Evolutionary conservation across 345 rosid species (phyloP).

Genomic region (Euphorbia tirucalli): DNA sequence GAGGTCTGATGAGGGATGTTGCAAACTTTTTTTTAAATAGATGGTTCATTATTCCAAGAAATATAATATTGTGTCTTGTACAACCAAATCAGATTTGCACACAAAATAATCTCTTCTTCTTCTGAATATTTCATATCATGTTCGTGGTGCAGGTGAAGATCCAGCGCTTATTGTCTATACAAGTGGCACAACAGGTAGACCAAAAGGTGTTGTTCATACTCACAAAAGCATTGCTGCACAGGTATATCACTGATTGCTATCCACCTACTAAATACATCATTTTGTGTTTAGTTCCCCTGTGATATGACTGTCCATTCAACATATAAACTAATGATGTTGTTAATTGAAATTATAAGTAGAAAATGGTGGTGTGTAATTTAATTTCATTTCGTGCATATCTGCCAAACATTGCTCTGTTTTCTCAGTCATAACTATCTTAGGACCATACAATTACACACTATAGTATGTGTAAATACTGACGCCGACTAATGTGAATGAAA

Average conservation of each 20-base stretch:
- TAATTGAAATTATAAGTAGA: background rate
- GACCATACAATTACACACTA: background rate
- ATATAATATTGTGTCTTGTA: background rate
- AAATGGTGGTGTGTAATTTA: background rate
- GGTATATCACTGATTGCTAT: conserved; percentile 36
- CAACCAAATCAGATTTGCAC: background rate
- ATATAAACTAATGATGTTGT: background rate
- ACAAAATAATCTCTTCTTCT: background rate
- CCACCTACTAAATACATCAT: background rate
- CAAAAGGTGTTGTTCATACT: conserved; percentile 97
- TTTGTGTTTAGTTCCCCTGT: conserved; percentile 2
- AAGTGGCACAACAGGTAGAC: conserved; percentile 98
- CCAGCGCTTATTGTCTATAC: conserved; percentile 92
- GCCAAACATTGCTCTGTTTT: background rate
- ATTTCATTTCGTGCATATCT: background rate
- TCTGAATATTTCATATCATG: conserved; percentile 16
- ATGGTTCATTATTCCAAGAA: conserved; percentile 15
- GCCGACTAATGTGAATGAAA: background rate
- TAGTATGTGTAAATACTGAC: background rate
- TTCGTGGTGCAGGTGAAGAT: conserved; percentile 50
- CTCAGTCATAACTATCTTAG: background rate
- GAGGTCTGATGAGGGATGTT: conserved; percentile 38
- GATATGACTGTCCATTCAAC: background rate
- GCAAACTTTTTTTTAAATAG: conserved; percentile 19
- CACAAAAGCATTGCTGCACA: conserved; percentile 83